Evolutionary conservation across 129 eudicot genomes (phyloP).

Genomic region (Centella asiatica): DNA sequence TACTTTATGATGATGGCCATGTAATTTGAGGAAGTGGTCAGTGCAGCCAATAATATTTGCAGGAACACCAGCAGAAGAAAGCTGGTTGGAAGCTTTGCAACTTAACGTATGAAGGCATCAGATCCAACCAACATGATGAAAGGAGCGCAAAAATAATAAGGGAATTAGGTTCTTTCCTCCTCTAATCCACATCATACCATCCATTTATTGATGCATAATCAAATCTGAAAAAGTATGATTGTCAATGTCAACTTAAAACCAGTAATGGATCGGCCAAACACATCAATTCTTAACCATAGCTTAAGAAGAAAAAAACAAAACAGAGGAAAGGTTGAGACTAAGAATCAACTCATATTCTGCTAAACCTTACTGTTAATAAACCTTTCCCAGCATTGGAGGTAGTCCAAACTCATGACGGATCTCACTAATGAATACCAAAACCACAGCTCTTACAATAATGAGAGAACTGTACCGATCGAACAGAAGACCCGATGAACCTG

Average conservation of each 20-base stretch:
- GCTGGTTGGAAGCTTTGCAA: too few species aligned
- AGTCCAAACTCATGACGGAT: neutral
- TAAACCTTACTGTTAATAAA: neutral
- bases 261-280: neutral
- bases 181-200: too few species aligned
- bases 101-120: too few species aligned
- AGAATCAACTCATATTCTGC: neutral
- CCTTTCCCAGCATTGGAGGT: neutral
- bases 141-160: too few species aligned
- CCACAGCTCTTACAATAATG: neutral
- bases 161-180: too few species aligned
- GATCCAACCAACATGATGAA: too few species aligned
- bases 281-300: neutral
- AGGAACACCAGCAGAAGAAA: too few species aligned
- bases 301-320: neutral
- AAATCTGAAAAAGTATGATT: neutral
- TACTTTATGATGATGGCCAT: too few species aligned
- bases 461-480: neutral
- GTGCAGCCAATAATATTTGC: too few species aligned
- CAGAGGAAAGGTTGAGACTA: neutral
- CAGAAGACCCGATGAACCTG: neutral
- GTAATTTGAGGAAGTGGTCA: too few species aligned
- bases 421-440: slow-evolving; percentile 1
- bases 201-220: too few species aligned
- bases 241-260: slow-evolving; percentile 2